These are phyloP conservation scores for Diaporthe vexans DNA, from an alignment of 2,329 filamentous ascomycete species.

Conservation along the genomic window DNA sequence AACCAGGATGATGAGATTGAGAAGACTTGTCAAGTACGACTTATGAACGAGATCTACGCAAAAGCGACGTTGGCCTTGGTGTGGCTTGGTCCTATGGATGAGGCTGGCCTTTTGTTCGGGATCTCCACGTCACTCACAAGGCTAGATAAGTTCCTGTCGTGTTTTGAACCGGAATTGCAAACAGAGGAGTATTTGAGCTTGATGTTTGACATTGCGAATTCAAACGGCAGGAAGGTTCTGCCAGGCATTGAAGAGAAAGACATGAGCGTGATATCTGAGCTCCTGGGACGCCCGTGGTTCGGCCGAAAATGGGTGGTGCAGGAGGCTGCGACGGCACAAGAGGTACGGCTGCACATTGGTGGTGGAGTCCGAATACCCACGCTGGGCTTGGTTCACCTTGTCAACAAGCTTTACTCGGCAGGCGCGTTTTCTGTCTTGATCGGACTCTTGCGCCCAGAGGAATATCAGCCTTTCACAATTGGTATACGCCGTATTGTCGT, in stretches of 20 bases:
- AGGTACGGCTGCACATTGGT: neutral
- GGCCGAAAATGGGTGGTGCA: neutral
- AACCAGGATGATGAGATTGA: neutral
- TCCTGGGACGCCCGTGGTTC: neutral
- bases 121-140: neutral
- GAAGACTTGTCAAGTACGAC: neutral
- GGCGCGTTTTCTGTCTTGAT: neutral
- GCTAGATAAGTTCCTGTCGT: neutral
- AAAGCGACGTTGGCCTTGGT: neutral
- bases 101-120: neutral
- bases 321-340: neutral
- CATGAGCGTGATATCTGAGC: neutral
- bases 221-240: neutral
- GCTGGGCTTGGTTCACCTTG: neutral
- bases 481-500: fast-evolving
- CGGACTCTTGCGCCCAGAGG: too few species aligned
- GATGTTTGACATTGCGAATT: neutral
- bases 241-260: neutral
- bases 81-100: neutral
- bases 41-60: neutral
- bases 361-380: neutral
- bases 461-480: fast-evolving
- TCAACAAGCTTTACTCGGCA: neutral
- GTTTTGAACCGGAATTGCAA: neutral
- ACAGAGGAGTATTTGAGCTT: neutral